phyloP scores from a whole-genome alignment of 164 flowering plant genomes.

The Macadamia tetraphylla region DNA sequence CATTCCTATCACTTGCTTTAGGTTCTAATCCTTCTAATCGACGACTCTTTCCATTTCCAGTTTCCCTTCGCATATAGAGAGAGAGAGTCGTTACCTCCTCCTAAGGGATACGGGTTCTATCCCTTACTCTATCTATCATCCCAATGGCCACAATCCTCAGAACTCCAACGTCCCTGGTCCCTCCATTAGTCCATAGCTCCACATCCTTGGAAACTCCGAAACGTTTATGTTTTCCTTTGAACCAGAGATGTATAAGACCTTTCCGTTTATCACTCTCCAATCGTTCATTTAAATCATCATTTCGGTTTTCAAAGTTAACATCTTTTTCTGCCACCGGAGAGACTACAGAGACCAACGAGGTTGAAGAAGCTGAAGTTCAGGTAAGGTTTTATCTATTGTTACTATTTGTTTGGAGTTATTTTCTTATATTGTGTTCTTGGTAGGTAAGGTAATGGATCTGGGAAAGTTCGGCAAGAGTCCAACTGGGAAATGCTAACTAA shows the following conservation, averaged over 20 bases:
- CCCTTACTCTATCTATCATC: no score
- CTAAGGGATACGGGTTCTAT: no score
- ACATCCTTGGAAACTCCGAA: constrained; percentile 9
- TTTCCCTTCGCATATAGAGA: no score
- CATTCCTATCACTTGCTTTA: no score
- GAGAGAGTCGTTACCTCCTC: no score
- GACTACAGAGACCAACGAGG: constrained; percentile 15
- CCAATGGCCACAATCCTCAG: constrained; percentile 18
- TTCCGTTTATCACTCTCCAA: not conserved
- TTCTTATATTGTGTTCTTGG: no score
- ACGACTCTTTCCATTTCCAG: no score
- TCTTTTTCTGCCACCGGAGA: constrained; percentile 16
- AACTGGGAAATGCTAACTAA: no score
- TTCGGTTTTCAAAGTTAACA: constrained; percentile 5
- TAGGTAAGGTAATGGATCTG: no score
- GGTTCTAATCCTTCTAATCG: no score
- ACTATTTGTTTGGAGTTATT: no score
- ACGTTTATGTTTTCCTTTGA: constrained; percentile 7
- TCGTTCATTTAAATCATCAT: not conserved
- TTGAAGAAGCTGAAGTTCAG: constrained; percentile 14
- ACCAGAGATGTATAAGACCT: constrained; percentile 3
- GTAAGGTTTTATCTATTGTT: constrained; percentile 2
- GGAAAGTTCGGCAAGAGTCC: no score
- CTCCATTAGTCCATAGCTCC: not conserved
- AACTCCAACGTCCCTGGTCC: constrained; percentile 2